Evolutionary conservation across 768 basidiomycete species (phyloP), one percentile per base, ranked within the genome.

Genomic region (Suillus subalutaceus): DNA sequence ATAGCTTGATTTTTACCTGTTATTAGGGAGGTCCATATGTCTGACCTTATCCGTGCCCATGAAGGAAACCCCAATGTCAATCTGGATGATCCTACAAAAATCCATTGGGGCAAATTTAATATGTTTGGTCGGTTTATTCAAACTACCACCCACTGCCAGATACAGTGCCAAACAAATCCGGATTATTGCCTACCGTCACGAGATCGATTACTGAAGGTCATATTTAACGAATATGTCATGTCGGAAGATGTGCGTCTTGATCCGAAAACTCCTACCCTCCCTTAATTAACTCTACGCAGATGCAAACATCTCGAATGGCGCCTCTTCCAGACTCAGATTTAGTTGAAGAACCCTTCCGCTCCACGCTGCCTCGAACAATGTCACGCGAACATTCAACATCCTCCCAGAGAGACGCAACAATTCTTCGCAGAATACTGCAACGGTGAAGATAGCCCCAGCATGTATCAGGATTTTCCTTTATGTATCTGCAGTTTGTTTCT

Each of bases 61-160:
- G 93, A 94, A 78, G 91, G 89, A 65, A 96, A 97, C 67, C 82
- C 83, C 3, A 93, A 96, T 70, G 84, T 86, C 68, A 86, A 86
- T 68, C 80, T 87, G 8, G 80, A 84, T 26, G 90, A 93, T 71
- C 82, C 88, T 4, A 80, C 76, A 48, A 88, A 88, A 73, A 92
- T 98, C 63, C 95, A 98, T 72, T 99, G 97, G 97, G 93, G 90
- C 35, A 99, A 99, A 78, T 97, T 92, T 78, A 91, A 90, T 69
- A 90, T 94, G 86, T 91, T 98, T 81, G 96, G 91, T 38, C 85
- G 89, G 66, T 94, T 96, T 72, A 88, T 97, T 64, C 85, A 86
- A 61, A 88, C 85, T 71, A 91, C 95, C 7, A 84, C 85, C 0
- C 86, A 91, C 67, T 94, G 91, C 71, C 95, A 97, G 78, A 78